These are phyloP conservation scores for Orbilia quercus DNA, from an alignment of 2,329 filamentous ascomycete genomes.

Conservation along the genomic window DNA sequence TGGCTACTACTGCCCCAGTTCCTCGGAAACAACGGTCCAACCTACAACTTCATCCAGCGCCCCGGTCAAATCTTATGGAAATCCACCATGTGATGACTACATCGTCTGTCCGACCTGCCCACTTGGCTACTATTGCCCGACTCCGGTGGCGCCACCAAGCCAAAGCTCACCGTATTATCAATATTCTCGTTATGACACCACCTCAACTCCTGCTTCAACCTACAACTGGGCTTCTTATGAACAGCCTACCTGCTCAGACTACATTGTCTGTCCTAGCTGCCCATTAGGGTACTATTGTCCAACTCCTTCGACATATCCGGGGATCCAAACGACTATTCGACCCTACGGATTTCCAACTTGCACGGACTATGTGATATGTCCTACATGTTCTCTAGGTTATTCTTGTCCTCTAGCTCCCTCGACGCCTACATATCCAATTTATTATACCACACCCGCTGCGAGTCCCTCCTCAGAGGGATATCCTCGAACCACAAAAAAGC, in stretches of 20 bases:
- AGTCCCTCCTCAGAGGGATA: neutral
- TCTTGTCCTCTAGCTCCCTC: constrained; percentile 19
- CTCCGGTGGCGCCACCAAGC: neutral
- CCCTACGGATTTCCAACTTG: constrained; percentile 29
- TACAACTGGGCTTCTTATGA: constrained; percentile 46
- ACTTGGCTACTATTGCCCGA: constrained; percentile 31
- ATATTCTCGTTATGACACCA: neutral
- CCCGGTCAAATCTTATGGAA: constrained; percentile 14
- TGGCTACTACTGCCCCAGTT: constrained; percentile 39
- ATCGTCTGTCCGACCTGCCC: constrained; percentile 20
- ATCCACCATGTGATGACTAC: constrained; percentile 20
- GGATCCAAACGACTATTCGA: neutral
- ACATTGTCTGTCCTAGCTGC: constrained; percentile 47
- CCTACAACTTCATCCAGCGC: neutral
- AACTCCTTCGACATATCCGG: neutral
- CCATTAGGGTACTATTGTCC: constrained; percentile 38
- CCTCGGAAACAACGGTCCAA: neutral
- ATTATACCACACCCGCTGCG: constrained; percentile 7
- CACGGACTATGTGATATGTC: constrained; percentile 32
- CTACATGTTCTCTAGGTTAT: constrained; percentile 34
- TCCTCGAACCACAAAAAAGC: neutral
- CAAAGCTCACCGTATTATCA: neutral
- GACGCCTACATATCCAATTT: constrained; percentile 4
- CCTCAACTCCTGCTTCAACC: neutral
- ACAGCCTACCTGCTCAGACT: constrained; percentile 42